Evolutionary conservation across 495 filamentous ascomycete genomes (phyloP).

Genomic region (Daldinia childiae): DNA sequence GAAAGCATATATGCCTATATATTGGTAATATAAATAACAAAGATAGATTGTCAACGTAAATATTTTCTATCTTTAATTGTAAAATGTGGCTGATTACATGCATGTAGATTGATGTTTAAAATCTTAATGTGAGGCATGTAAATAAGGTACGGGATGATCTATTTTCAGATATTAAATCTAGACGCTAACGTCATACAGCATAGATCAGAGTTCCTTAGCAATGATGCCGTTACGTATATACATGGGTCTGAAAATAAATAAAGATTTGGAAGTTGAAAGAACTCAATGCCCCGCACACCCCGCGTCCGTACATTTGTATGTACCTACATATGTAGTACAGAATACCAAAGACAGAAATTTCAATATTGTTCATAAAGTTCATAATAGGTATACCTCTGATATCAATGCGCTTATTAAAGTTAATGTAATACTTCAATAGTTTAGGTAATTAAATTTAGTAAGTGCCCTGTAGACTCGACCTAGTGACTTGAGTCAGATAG

Average conservation of each 20-base stretch:
- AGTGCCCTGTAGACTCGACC: slow-evolving; percentile 20
- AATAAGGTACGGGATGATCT: slow-evolving; percentile 5
- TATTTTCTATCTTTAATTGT: background rate
- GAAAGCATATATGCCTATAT: background rate
- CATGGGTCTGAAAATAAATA: background rate
- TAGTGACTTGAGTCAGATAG: slow-evolving; percentile 15
- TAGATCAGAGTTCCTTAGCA: slow-evolving; percentile 7
- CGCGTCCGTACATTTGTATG: no score
- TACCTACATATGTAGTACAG: background rate
- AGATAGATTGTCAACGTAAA: background rate
- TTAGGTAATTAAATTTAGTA: background rate
- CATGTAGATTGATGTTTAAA: background rate
- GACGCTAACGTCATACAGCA: slow-evolving; percentile 12
- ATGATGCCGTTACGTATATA: slow-evolving; percentile 2
- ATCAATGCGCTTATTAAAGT: background rate
- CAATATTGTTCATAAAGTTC: background rate
- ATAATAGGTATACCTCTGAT: background rate
- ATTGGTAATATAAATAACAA: background rate
- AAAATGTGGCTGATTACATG: background rate
- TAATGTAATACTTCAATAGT: background rate
- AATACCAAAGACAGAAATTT: background rate
- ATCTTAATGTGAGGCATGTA: background rate
- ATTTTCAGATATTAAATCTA: slow-evolving; percentile 13
- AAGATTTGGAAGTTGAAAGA: slow-evolving; percentile 5
- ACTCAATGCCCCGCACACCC: slow-evolving; percentile 31